Percentiles rank a stretch among this genome's conserved stretches.
Conservation (phyloP, 2,329 filamentous ascomycete species). For the Fusarium anthophilum region DNA sequence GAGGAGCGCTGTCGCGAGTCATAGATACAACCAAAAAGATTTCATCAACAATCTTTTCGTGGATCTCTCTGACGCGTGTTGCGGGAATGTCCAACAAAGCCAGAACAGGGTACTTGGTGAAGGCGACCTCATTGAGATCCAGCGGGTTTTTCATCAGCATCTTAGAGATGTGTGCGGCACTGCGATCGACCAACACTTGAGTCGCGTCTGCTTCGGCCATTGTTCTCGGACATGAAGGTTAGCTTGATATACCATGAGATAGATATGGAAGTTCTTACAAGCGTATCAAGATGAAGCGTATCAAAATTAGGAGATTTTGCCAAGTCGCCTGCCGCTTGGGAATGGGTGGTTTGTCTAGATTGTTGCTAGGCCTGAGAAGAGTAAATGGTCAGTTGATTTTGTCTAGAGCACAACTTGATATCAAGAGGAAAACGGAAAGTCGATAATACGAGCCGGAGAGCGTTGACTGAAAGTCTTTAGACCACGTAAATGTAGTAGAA, state of each 20-base stretch:
- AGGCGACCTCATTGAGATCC: not conserved
- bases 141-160: not conserved
- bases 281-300: accelerated
- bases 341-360: accelerated
- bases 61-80: not conserved
- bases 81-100: accelerated
- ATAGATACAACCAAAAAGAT: not conserved
- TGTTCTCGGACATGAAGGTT: too few relatives aligned
- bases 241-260: accelerated
- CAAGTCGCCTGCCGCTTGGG: accelerated
- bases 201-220: not conserved
- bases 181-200: not conserved
- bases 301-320: not conserved
- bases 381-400: not conserved
- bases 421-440: not conserved
- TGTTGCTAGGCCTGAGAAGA: accelerated
- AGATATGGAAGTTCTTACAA: not conserved
- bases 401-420: not conserved
- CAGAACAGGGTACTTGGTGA: not conserved
- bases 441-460: not conserved
- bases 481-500: not conserved
- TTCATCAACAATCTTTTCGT: not conserved
- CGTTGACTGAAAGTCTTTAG: not conserved
- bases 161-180: not conserved
- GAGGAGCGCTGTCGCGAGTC: not conserved